Base-by-base conservation (phyloP, 768 basidiomycete species). In the Sarcodon sp. region DNA sequence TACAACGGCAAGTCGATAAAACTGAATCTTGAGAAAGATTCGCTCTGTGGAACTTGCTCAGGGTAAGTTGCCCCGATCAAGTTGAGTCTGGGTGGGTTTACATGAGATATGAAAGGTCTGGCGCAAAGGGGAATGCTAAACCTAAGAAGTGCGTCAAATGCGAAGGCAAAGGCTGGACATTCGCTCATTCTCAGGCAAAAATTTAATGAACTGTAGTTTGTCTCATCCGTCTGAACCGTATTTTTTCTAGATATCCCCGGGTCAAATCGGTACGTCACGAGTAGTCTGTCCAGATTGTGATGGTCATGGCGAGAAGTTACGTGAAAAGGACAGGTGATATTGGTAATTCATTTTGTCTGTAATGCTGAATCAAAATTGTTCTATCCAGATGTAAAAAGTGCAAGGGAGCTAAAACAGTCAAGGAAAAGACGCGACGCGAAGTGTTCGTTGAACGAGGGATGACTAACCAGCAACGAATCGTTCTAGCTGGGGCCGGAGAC, bases 401-500 rank as follows among this genome's bases (percentile, higher is more conserved):
- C 66, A 91, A 92, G 57, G 94, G 92, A 4, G 74, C 76, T 46
- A 84, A 82, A 61, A 83, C 80, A 0, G 75, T 85, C 39, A 80
- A 84, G 53, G 90, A 94, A 60, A 96, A 91, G 70, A 87, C 83
- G 43, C 79, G 87, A 44, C 81, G 91, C 53, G 90, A 93, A 53
- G 80, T 96, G 18, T 75, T 78, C 55, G 73, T 97, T 41, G 88
- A 93, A 57, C 81, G 79, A 47, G 94, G 94, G 11, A 90, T 91
- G 80, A 61, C 78, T 4, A 78, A 92, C 56, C 76, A 79, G 8
- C 80, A 94, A 59, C 69, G 85, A 49, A 93, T 97, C 45, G 80
- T 94, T 3, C 73, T 98, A 43, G 70, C 80, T n/a, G 92, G 90
- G 8, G 90, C 89, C 45, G 93, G 91, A 10, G 94, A 98, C 57